Evolutionary conservation across 2,329 filamentous ascomycete species (phyloP), one percentile per base, ranked within the genome.

Genomic region (Atkinsonella hypoxylon): DNA sequence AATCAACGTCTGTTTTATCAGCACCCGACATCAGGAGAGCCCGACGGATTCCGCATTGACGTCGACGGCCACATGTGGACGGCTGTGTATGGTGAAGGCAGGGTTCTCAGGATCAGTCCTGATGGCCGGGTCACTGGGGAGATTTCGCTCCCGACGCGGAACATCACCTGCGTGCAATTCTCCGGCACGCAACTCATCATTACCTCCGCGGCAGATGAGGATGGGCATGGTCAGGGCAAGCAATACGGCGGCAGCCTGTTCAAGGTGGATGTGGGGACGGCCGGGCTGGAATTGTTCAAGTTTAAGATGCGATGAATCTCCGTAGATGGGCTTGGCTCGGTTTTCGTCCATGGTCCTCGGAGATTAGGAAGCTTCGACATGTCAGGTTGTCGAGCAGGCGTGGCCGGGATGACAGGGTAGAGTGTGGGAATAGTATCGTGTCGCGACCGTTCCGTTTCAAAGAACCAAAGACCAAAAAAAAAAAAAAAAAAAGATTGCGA

Each of bases 11-110:
- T 83, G 38, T 89, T 89, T 68, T 91, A 89, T 70, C 71, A 76
- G 51, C 81, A 89, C 62, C 74, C 78, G 4, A 78, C 78, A 1
- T 65, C 76, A 26, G 83, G 83, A 45, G 79, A 81, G 55, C 89
- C 89, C 1, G 90, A 96, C 66, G 90, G 90, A 2, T 90, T 91
- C 68, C 83, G 84, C 55, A 78, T 94, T 60, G 90, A 96, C 62
- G 78, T 76, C 42, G 81, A 94, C 50, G 89, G 89, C n/a, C 84
- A 85, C 69, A 75, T 95, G 60, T 96, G 91, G 90, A 83, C 86
- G 54, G 87, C 88, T 8, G 74, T 93, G n/a, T 93, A 88, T 62
- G 89, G 89, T 49, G 86, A 85, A 55, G 73, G 78, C 53, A 78
- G 81, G 53, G 87, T 95, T 22, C 70, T 95, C 56, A 81, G 85